Percentiles rank a stretch among this genome's conserved stretches.
Evolutionary conservation across 208 protist genomes (phyloP).

Genomic region (Giardia muris): DNA sequence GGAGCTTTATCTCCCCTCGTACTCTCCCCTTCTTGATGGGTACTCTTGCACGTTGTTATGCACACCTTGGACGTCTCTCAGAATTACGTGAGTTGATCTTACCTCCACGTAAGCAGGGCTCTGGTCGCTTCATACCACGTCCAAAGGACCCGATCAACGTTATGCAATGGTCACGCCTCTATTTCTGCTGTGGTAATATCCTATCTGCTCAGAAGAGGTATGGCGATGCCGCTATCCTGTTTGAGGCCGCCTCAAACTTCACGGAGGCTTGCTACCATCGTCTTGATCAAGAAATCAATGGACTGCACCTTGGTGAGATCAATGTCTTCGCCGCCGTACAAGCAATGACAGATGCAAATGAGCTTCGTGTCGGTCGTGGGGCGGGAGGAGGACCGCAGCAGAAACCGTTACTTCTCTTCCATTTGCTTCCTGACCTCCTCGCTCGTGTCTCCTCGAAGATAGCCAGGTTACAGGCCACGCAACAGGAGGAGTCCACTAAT

Average conservation of each 20-base stretch:
- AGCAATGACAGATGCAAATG: background rate
- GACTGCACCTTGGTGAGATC: background rate
- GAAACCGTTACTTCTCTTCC: background rate
- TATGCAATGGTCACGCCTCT: slow-evolving; percentile 4
- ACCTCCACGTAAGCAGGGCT: background rate
- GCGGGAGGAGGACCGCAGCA: background rate
- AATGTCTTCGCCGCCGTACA: background rate
- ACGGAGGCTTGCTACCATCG: background rate
- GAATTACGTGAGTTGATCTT: background rate
- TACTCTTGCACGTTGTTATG: background rate
- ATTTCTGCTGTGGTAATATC: background rate
- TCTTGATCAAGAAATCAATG: background rate
- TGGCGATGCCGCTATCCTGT: slow-evolving; percentile 16
- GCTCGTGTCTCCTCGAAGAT: too few species aligned
- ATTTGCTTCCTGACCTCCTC: background rate
- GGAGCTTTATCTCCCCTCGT: background rate
- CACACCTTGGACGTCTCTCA: background rate
- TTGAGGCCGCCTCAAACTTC: slow-evolving; percentile 7
- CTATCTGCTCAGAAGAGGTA: slow-evolving; percentile 4
- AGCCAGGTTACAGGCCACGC: background rate
- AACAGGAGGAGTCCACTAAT: background rate
- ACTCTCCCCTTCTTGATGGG: slow-evolving; percentile 12
- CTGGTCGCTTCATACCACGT: background rate
- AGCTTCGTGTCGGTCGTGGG: background rate
- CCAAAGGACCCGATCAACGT: slow-evolving; percentile 15